Conservation (phyloP, 495 filamentous ascomycete genomes). For the Cetradonia linearis region DNA sequence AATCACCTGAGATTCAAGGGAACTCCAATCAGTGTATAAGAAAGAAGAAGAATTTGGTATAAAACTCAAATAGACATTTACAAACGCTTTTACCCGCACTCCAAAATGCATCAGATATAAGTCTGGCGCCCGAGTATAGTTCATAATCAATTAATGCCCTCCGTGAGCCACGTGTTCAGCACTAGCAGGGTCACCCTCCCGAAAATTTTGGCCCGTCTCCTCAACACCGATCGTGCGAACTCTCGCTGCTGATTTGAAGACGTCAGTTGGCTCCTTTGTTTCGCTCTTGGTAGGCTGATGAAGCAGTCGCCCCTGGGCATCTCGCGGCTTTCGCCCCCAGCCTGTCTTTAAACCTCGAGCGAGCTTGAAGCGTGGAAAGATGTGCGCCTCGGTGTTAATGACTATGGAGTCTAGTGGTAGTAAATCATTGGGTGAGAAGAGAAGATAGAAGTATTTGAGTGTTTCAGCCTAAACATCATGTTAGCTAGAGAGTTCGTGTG, state of each 20-base stretch:
- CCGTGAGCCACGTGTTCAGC: background rate
- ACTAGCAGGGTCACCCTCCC: background rate
- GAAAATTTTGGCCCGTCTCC: background rate
- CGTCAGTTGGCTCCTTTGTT: background rate
- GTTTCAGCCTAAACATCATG: conserved; percentile 63
- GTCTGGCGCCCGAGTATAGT: background rate
- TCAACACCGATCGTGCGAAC: conserved; percentile 4
- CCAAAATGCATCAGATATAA: background rate
- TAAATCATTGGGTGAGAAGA: conserved; percentile 79
- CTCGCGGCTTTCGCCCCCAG: conserved; percentile 65
- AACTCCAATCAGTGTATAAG: background rate
- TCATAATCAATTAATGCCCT: background rate
- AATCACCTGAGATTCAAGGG: background rate
- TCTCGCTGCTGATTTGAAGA: background rate
- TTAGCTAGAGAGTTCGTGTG: conserved; percentile 2
- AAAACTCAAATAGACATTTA: background rate
- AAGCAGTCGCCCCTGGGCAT: conserved; percentile 31
- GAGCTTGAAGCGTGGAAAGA: conserved; percentile 76
- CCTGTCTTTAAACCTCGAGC: conserved; percentile 72
- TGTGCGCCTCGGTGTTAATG: conserved; percentile 93
- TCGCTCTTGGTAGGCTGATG: conserved; percentile 13
- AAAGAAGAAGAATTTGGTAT: background rate
- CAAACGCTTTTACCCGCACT: background rate
- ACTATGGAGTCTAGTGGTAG: conserved; percentile 77
- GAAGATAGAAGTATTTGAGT: conserved; percentile 91